Conservation (phyloP, 768 basidiomycete species). For the Coprinopsis strossmayeri region DNA sequence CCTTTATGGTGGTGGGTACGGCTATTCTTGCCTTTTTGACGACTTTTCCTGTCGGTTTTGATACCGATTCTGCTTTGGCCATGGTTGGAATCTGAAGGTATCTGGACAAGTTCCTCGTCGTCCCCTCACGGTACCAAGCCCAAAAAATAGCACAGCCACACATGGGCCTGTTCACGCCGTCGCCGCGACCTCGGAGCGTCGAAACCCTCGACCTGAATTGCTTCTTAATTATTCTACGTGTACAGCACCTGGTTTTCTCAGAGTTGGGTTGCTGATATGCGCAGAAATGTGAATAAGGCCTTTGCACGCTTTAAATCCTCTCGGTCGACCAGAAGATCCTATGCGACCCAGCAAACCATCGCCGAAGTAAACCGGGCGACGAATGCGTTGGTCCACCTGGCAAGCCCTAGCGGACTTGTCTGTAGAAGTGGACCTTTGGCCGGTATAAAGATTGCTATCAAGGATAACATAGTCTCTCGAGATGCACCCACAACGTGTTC, state of each 20-base stretch:
- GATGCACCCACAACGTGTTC: conserved; percentile 67
- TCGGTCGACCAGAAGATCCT: background rate
- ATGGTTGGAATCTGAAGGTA: background rate
- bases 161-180: background rate
- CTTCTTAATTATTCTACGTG: too few relatives aligned
- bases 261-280: background rate
- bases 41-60: conserved; percentile 14
- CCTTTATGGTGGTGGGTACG: conserved; percentile 11
- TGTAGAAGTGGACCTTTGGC: conserved; percentile 22
- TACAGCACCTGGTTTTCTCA: too few relatives aligned
- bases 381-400: conserved; percentile 50
- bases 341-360: conserved; percentile 16
- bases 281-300: background rate
- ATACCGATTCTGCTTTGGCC: conserved; percentile 5
- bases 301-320: background rate
- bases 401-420: background rate
- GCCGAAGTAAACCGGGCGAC: conserved; percentile 31
- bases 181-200: background rate
- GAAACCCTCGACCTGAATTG: too few relatives aligned
- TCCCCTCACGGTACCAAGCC: background rate
- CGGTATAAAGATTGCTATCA: conserved; percentile 59
- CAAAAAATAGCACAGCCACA: conserved; percentile 4
- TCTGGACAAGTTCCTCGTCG: background rate
- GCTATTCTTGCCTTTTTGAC: conserved; percentile 22
- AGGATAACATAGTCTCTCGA: conserved; percentile 80